phyloP scores from a whole-genome alignment of 2,329 filamentous ascomycete genomes.

The Pyrenophora graminea region DNA sequence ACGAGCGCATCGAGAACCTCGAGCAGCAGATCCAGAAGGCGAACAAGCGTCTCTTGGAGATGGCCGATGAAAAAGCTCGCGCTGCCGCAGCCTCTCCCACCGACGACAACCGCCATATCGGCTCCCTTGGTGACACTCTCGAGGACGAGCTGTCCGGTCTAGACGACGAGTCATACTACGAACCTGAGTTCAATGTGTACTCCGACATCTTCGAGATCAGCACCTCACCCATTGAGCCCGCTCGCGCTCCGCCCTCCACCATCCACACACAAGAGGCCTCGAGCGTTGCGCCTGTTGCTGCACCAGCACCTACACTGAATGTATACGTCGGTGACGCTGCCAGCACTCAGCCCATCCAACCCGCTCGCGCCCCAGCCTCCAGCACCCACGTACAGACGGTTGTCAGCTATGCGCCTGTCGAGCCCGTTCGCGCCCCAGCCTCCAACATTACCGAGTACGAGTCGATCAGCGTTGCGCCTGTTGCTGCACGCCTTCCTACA shows the following conservation, averaged over 20 bases:
- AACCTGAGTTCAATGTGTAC: conserved; percentile 13
- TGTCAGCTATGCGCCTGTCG: neutral
- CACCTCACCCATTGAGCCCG: conserved; percentile 7
- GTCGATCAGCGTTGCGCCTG: neutral
- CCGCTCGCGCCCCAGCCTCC: neutral
- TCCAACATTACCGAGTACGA: neutral
- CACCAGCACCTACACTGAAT: neutral
- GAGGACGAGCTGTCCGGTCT: conserved; percentile 19
- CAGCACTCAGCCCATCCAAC: conserved; percentile 2
- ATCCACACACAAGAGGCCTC: conserved; percentile 1
- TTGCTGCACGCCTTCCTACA: neutral
- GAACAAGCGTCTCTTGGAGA: conserved; percentile 12
- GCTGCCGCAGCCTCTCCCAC: conserved; percentile 18
- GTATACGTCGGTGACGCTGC: neutral
- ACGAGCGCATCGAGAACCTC: conserved; percentile 30
- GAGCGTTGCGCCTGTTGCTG: neutral
- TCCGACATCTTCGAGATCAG: conserved; percentile 9
- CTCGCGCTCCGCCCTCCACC: neutral
- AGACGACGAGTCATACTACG: conserved; percentile 10
- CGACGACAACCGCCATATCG: conserved; percentile 9
- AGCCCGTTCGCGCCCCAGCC: neutral
- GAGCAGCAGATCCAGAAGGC: conserved; percentile 28
- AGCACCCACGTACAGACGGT: neutral
- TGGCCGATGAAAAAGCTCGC: conserved; percentile 13
- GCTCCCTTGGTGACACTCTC: conserved; percentile 16